Percentiles rank a stretch among this genome's conserved stretches.
Conservation (phyloP, 805 yeast species). For the Kazachstania psychrophila region DNA sequence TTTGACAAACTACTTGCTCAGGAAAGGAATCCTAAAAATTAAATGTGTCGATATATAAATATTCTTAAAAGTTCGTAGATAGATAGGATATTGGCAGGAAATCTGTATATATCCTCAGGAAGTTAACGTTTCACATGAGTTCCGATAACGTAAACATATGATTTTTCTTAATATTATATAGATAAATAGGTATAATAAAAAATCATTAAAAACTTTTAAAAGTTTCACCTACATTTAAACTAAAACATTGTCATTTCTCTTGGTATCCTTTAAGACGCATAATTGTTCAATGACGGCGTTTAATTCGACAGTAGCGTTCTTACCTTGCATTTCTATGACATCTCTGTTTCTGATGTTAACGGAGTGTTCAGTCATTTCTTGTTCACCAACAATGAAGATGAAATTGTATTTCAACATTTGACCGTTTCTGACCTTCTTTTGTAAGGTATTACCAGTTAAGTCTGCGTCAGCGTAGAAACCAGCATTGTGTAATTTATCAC, state of each 20-base stretch:
- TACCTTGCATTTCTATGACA: slow-evolving; percentile 83
- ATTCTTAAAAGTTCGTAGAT: too few species aligned
- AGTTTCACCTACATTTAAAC: too few species aligned
- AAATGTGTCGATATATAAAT: too few species aligned
- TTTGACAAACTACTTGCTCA: slow-evolving; percentile 11
- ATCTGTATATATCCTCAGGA: too few species aligned
- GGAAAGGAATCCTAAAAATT: slow-evolving; percentile 1
- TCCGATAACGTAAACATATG: too few species aligned
- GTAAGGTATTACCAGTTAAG: slow-evolving; percentile 88
- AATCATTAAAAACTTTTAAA: too few species aligned
- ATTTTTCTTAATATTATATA: too few species aligned
- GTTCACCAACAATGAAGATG: slow-evolving; percentile 94
- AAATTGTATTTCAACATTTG: slow-evolving; percentile 92
- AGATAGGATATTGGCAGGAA: too few species aligned
- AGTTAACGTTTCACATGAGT: too few species aligned
- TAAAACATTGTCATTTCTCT: slow-evolving; percentile 60
- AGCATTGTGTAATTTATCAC: slow-evolving; percentile 54
- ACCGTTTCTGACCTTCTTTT: slow-evolving; percentile 96
- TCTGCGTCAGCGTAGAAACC: slow-evolving; percentile 92
- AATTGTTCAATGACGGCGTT: slow-evolving; percentile 66
- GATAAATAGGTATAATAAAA: too few species aligned
- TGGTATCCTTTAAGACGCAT: slow-evolving; percentile 55
- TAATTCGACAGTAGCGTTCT: slow-evolving; percentile 72
- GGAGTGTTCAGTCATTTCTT: slow-evolving; percentile 66
- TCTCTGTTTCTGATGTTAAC: slow-evolving; percentile 98